Conservation (phyloP, 805 yeast species). For the Wickerhamiella azyma region DNA sequence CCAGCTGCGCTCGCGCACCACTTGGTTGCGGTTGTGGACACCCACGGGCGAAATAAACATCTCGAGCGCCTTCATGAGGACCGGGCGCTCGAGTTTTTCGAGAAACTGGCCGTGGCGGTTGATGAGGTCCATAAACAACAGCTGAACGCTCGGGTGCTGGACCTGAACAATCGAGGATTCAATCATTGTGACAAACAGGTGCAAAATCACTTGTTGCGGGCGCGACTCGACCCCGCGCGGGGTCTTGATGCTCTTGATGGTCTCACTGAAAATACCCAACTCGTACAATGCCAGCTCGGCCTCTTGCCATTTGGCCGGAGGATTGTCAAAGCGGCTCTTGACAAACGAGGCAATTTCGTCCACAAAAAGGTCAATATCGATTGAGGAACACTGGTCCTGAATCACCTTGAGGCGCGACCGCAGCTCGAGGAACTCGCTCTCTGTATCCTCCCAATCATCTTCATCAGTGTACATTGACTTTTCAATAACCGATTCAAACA, state of each 20-base stretch:
- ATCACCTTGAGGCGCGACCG: conserved; percentile 60
- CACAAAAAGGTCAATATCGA: conserved; percentile 46
- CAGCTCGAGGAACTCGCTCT: conserved; percentile 69
- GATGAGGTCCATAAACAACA: conserved; percentile 70
- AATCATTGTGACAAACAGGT: conserved; percentile 32
- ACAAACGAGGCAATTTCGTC: conserved; percentile 50
- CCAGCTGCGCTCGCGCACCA: conserved; percentile 80
- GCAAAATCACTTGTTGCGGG: conserved; percentile 49
- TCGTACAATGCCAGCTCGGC: conserved; percentile 81
- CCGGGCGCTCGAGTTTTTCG: conserved; percentile 26
- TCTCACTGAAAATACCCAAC: conserved; percentile 64
- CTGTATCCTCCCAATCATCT: conserved; percentile 38
- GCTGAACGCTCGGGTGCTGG: conserved; percentile 70
- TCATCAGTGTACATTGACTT: conserved; percentile 69
- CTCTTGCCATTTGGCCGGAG: conserved; percentile 50
- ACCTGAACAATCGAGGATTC: conserved; percentile 13
- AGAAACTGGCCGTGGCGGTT: conserved; percentile 64
- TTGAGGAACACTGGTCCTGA: conserved; percentile 66
- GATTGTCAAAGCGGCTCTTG: conserved; percentile 20
- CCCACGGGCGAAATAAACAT: conserved; percentile 73
- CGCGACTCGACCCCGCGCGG: conserved; percentile 47
- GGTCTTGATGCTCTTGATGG: conserved; percentile 51
- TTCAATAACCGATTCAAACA: conserved; percentile 54
- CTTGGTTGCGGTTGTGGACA: conserved; percentile 56
- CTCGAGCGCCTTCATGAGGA: conserved; percentile 44